phyloP scores from a whole-genome alignment of 2,329 filamentous ascomycete species.

The Colletotrichum musae region DNA sequence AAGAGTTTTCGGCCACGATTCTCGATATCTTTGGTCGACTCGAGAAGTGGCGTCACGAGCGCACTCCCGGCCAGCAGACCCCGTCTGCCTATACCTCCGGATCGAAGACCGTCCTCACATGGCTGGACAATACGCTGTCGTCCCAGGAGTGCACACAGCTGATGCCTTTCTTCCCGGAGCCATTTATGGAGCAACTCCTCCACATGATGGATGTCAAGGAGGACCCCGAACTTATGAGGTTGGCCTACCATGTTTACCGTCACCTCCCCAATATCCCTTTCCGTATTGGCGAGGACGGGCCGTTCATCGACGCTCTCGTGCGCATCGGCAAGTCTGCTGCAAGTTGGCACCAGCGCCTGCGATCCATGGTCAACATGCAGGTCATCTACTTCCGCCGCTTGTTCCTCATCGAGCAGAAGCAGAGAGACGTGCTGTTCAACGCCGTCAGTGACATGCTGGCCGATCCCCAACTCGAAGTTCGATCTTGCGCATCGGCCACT shows the following conservation, averaged over 20 bases:
- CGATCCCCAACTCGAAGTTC: conserved; percentile 93
- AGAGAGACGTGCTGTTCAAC: conserved; percentile 86
- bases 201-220: conserved; percentile 99
- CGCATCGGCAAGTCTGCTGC: conserved; percentile 86
- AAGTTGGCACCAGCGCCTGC: conserved; percentile 95
- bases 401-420: conserved; percentile 82
- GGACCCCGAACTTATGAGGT: conserved; percentile 92
- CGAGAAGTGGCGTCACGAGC: conserved; percentile 89
- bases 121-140: conserved; percentile 92
- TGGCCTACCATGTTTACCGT: conserved; percentile 97
- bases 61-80: conserved; percentile 89
- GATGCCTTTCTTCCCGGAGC: conserved; percentile 89
- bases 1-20: conserved; percentile 81
- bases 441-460: conserved; percentile 97
- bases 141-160: conserved; percentile 95
- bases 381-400: conserved; percentile 98
- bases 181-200: conserved; percentile 91
- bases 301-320: conserved; percentile 89
- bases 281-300: conserved; percentile 84
- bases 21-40: conserved; percentile 83
- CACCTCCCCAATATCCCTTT: conserved; percentile 97
- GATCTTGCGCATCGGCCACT: conserved; percentile 91
- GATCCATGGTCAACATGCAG: conserved; percentile 98
- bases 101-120: conserved; percentile 94
- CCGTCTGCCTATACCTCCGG: conserved; percentile 95